Base-by-base conservation (phyloP, 106 monocot genomes). In the Allium cepa region DNA sequence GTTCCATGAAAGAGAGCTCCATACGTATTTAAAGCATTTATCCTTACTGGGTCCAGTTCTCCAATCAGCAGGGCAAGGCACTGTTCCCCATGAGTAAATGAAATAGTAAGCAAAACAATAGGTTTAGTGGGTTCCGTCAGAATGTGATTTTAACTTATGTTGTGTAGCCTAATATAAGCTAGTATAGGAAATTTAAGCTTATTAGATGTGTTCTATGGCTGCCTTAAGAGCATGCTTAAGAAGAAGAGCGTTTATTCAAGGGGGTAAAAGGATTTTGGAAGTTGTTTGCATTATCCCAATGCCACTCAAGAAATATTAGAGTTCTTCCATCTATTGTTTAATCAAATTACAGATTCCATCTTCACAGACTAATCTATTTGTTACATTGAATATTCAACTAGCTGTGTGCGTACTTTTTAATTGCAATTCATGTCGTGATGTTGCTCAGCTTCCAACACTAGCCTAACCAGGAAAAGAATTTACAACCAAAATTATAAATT, bases 31-130 rank as follows among this genome's bases (percentile, higher is more conserved):
- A 78, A 84, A 87, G 74, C 96, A 97, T 60, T 86, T 97, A n/a
- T 67, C 73, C 53, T 77, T 80, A 50, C 59, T 59, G 13, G 86
- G 88, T 56, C 71, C 58, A 59, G 72, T 18, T 63, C 71, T 73
- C 96, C 92, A 97, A 55, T 86, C 92, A 67, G 62, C 59, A 64
- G 83, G 86, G 78, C 96, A 92, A 27, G 71, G 66, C 53, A 77
- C 86, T 89, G 83, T 61, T 28, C 36, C 36, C 36, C 36, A 36
- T 36, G 36, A 36, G 5, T 5, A 36, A 36, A 36, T 36, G 36
- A 36, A 36, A 4, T 36, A 12, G 64, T 53, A 13, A 61, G 72
- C 50, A 22, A 51, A 55, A 62, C 49, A 65, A 65, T 5, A 49
- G 9, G 16, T 49, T 65, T 65, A 50, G 10, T 4, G 8, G 49